phyloP scores from a whole-genome alignment of 2,329 filamentous ascomycete genomes.

The Phoma sp. region DNA sequence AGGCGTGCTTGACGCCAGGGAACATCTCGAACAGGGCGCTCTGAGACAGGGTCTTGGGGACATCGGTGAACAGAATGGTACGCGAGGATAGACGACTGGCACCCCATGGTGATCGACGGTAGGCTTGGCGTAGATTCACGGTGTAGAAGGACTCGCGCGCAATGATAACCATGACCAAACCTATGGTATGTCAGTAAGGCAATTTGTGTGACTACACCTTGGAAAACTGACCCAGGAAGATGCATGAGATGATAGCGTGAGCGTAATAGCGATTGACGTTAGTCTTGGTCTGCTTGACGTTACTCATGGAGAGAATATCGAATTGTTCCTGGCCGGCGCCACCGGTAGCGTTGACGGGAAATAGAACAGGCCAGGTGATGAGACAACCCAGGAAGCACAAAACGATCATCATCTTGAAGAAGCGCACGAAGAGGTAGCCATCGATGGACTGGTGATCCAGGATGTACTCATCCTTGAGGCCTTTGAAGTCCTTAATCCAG shows the following conservation, averaged over 20 bases:
- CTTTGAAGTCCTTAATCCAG: slow-evolving; percentile 59
- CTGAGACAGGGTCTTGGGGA: slow-evolving; percentile 52
- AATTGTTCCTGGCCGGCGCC: slow-evolving; percentile 46
- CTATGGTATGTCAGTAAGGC: slow-evolving; percentile 18
- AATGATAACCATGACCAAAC: slow-evolving; percentile 53
- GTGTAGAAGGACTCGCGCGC: slow-evolving; percentile 55
- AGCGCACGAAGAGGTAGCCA: slow-evolving; percentile 56
- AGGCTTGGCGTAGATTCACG: slow-evolving; percentile 58
- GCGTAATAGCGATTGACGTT: slow-evolving; percentile 52
- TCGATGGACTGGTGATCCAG: slow-evolving; percentile 58
- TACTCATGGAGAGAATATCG: slow-evolving; percentile 49
- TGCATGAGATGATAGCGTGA: slow-evolving; percentile 51
- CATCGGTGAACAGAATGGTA: slow-evolving; percentile 57
- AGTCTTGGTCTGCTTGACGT: slow-evolving; percentile 39
- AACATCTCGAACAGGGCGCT: slow-evolving; percentile 49
- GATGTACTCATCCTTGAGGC: slow-evolving; percentile 53
- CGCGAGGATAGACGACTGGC: slow-evolving; percentile 54
- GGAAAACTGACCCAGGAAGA: slow-evolving; percentile 47
- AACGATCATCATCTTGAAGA: slow-evolving; percentile 53
- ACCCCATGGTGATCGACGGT: slow-evolving; percentile 53
- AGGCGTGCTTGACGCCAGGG: slow-evolving; percentile 51
- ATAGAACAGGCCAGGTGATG: slow-evolving; percentile 56
- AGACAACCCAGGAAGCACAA: slow-evolving; percentile 52
- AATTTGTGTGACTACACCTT: neutral
- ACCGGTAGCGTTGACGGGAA: slow-evolving; percentile 55